These are phyloP conservation scores for Aspergillus latus DNA, from an alignment of 2,329 filamentous ascomycete species.

Conservation along the genomic window DNA sequence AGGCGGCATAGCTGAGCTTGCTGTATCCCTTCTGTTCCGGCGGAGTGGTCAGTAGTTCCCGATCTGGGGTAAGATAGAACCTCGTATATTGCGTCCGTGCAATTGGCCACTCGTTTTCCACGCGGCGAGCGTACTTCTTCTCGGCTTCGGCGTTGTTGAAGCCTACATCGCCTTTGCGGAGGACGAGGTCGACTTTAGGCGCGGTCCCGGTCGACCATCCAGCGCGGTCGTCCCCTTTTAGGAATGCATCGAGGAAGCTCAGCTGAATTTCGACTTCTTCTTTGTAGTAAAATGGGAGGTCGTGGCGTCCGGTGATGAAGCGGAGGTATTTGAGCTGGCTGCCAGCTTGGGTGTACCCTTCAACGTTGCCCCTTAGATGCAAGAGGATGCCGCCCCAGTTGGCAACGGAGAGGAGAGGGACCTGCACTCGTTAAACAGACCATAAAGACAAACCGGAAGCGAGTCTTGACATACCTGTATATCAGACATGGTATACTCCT, in stretches of 20 bases:
- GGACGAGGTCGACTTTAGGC: conserved; percentile 59
- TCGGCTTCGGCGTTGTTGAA: conserved; percentile 65
- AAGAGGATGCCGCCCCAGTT: conserved; percentile 72
- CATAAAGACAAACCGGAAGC: background rate
- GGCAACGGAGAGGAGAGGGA: conserved; percentile 63
- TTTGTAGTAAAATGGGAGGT: conserved; percentile 70
- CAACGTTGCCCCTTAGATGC: conserved; percentile 67
- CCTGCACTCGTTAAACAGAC: conserved; percentile 16
- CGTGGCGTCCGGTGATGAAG: conserved; percentile 68
- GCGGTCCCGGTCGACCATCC: conserved; percentile 52
- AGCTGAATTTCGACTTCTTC: conserved; percentile 68
- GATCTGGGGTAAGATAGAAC: conserved; percentile 57
- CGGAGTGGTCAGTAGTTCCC: conserved; percentile 40
- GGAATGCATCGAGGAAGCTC: conserved; percentile 68
- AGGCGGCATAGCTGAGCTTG: conserved; percentile 59
- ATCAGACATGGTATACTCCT: conserved; percentile 65
- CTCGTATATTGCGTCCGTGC: conserved; percentile 63
- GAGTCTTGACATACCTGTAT: conserved; percentile 55
- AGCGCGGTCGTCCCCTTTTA: conserved; percentile 63
- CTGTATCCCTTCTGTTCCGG: conserved; percentile 20
- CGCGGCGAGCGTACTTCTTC: conserved; percentile 54
- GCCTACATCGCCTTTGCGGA: conserved; percentile 67
- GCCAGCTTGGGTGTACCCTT: conserved; percentile 63
- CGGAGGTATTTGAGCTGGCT: conserved; percentile 68
- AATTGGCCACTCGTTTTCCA: conserved; percentile 67